These are phyloP conservation scores for Neonectria neomacrospora DNA, from an alignment of 2,329 filamentous ascomycete species.

Conservation along the genomic window DNA sequence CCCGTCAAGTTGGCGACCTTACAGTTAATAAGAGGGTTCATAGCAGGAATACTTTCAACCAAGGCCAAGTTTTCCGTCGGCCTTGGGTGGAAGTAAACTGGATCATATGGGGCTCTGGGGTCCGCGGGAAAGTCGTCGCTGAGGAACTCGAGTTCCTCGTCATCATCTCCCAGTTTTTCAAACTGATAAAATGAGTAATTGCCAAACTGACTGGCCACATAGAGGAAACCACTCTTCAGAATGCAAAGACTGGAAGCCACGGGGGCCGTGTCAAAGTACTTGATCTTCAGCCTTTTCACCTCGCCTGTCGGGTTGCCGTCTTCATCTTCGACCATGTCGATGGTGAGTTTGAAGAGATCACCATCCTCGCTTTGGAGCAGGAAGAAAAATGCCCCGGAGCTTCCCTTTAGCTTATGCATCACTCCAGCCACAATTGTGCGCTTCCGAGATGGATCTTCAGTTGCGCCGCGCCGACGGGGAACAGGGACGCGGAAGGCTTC, in stretches of 20 bases:
- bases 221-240: constrained; percentile 94
- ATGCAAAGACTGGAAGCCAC: constrained; percentile 89
- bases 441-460: constrained; percentile 92
- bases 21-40: constrained; percentile 92
- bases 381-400: constrained; percentile 91
- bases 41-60: constrained; percentile 85
- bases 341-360: constrained; percentile 96
- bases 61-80: constrained; percentile 83
- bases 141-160: constrained; percentile 85
- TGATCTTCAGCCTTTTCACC: constrained; percentile 87
- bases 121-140: constrained; percentile 87
- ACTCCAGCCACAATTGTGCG: constrained; percentile 88
- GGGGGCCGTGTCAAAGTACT: constrained; percentile 97
- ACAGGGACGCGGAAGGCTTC: constrained; percentile 90
- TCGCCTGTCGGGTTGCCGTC: constrained; percentile 82
- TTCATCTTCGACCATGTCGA: constrained; percentile 88
- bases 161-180: constrained; percentile 95
- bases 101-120: constrained; percentile 75
- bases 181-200: constrained; percentile 98
- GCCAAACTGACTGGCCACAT: constrained; percentile 90
- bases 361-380: constrained; percentile 95
- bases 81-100: constrained; percentile 87
- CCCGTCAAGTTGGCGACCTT: constrained; percentile 91
- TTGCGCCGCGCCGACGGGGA: constrained; percentile 84
- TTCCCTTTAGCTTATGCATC: constrained; percentile 94